phyloP scores from a whole-genome alignment of 2,329 filamentous ascomycete species.

The Fusarium austroafricanum region DNA sequence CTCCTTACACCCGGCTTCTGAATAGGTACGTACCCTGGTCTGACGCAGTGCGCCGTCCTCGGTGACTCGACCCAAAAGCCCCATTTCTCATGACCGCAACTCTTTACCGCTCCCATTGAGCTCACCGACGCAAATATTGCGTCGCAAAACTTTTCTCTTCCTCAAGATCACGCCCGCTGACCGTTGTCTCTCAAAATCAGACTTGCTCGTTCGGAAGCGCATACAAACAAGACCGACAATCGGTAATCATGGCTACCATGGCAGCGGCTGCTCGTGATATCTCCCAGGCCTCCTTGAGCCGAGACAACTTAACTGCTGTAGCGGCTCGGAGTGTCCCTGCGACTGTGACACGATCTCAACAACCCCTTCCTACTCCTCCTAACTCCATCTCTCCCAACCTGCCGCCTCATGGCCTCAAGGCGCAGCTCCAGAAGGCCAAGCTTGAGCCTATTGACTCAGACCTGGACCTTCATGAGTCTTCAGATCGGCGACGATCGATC shows the following conservation, averaged over 20 bases:
- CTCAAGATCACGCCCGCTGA: conserved; percentile 31
- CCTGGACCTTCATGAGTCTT: conserved; percentile 80
- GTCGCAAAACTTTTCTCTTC: conserved; percentile 16
- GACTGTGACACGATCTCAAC: conserved; percentile 69
- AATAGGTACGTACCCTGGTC: conserved; percentile 50
- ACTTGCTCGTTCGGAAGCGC: conserved; percentile 61
- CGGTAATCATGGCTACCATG: conserved; percentile 71
- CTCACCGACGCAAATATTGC: conserved; percentile 10
- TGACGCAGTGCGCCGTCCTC: conserved; percentile 13
- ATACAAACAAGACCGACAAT: conserved; percentile 48
- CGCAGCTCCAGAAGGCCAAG: conserved; percentile 69
- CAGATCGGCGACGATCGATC: conserved; percentile 51
- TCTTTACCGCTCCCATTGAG: conserved; percentile 7
- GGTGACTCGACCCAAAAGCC: conserved; percentile 43
- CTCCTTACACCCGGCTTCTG: conserved; percentile 45
- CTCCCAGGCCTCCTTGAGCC: conserved; percentile 68
- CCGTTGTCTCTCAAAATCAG: conserved; percentile 45
- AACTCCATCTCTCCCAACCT: conserved; percentile 94
- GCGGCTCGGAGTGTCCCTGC: conserved; percentile 72
- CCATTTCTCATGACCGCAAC: conserved; percentile 24
- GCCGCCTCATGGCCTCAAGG: conserved; percentile 82
- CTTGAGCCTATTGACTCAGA: conserved; percentile 83
- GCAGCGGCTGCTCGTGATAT: conserved; percentile 76
- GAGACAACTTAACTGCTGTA: conserved; percentile 81
- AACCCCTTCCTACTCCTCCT: conserved; percentile 86